Conservation (phyloP, 2,329 filamentous ascomycete genomes). For the Plenodomus biglobosus region DNA sequence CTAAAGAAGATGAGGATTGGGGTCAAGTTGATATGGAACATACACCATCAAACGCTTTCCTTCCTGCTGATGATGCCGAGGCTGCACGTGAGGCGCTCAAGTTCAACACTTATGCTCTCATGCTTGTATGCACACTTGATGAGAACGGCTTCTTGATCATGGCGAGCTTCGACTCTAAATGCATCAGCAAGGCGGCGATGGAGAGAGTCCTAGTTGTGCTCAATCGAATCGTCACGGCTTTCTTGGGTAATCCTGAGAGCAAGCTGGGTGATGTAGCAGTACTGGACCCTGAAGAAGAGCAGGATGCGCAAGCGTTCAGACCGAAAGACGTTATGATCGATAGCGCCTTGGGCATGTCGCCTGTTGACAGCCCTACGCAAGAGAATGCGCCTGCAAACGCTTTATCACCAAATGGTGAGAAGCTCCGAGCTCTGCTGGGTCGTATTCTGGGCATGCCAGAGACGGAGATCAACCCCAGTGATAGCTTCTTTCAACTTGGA, state of each 20-base stretch:
- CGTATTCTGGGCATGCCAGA: slow-evolving; percentile 33
- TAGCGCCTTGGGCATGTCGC: slow-evolving; percentile 21
- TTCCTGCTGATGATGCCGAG: slow-evolving; percentile 59
- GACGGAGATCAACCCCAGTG: slow-evolving; percentile 41
- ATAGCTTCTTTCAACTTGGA: slow-evolving; percentile 51
- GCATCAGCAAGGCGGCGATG: slow-evolving; percentile 56
- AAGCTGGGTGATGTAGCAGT: slow-evolving; percentile 34
- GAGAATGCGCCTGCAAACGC: slow-evolving; percentile 5
- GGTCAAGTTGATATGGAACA: slow-evolving; percentile 17
- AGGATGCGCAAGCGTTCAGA: slow-evolving; percentile 30
- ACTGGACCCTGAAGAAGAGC: slow-evolving; percentile 31
- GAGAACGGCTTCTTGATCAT: slow-evolving; percentile 59
- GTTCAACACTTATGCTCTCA: slow-evolving; percentile 62
- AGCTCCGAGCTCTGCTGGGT: slow-evolving; percentile 26
- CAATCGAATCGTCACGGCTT: slow-evolving; percentile 52
- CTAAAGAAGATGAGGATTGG: slow-evolving; percentile 34
- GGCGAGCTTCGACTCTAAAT: slow-evolving; percentile 66
- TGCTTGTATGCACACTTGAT: slow-evolving; percentile 65
- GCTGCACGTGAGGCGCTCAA: slow-evolving; percentile 61
- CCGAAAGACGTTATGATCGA: slow-evolving; percentile 26
- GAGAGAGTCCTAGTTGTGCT: slow-evolving; percentile 58
- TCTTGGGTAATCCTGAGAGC: slow-evolving; percentile 49
- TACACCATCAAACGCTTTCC: slow-evolving; percentile 54
- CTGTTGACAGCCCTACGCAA: slow-evolving; percentile 4
- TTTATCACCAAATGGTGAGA: slow-evolving; percentile 30